Conservation (phyloP, 2,329 filamentous ascomycete genomes). For the Xylaria sp. region DNA sequence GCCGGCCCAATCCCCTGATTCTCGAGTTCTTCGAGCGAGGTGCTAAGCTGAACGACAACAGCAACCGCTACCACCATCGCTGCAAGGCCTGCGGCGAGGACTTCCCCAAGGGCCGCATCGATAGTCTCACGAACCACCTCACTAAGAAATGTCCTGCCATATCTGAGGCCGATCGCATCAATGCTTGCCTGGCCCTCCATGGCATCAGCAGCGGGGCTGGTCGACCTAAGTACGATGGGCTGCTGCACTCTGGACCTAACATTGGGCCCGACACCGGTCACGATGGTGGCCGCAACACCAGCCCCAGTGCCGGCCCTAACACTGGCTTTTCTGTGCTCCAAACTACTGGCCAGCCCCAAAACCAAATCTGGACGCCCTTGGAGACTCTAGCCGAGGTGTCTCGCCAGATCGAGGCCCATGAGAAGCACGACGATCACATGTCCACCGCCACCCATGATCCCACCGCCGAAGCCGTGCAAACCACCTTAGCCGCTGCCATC, state of each 20-base stretch:
- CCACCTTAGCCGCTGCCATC: conserved; percentile 32
- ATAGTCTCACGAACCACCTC: conserved; percentile 80
- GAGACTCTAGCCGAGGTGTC: conserved; percentile 90
- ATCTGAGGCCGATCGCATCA: conserved; percentile 74
- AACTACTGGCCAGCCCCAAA: conserved; percentile 40
- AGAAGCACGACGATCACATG: conserved; percentile 60
- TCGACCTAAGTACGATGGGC: conserved; percentile 29
- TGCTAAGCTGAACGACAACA: conserved; percentile 83
- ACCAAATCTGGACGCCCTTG: conserved; percentile 71
- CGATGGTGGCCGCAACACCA: neutral
- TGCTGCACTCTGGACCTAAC: conserved; percentile 42
- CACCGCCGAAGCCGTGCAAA: conserved; percentile 33
- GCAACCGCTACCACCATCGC: conserved; percentile 89
- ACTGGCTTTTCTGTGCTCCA: conserved; percentile 2
- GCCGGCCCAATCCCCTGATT: conserved; percentile 83
- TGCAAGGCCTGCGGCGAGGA: conserved; percentile 88
- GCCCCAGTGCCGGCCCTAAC: conserved; percentile 10
- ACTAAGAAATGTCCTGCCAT: conserved; percentile 87
- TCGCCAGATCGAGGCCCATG: conserved; percentile 72
- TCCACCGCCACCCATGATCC: conserved; percentile 25
- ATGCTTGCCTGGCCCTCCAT: conserved; percentile 74
- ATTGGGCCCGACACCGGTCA: conserved; percentile 20
- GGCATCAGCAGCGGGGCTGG: conserved; percentile 60
- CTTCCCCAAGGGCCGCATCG: conserved; percentile 88
- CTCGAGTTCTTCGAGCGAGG: conserved; percentile 88